Evolutionary conservation across 106 monocot species (phyloP).

Genomic region (Apostasia ramifera): DNA sequence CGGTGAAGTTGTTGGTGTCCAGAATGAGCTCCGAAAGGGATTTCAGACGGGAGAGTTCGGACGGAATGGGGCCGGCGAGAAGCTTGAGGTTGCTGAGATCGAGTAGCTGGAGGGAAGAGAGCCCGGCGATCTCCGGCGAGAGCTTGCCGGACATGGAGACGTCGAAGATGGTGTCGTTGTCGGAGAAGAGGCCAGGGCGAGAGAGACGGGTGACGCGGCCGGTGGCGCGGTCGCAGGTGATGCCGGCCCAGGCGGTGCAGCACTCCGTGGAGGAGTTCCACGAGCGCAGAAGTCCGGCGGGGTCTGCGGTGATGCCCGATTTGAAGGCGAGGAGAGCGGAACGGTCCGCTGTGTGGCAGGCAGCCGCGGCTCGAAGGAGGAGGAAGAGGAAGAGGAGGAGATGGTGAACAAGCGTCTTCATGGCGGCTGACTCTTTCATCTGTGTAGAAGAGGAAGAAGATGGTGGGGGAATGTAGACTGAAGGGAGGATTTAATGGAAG

Average conservation of each 20-base stretch:
- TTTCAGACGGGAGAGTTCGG: not conserved
- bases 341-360: slow-evolving; percentile 24
- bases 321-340: slow-evolving; percentile 34
- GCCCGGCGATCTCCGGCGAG: not conserved
- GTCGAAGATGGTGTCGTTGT: not conserved
- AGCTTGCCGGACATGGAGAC: slow-evolving; percentile 3
- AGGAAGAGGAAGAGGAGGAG: slow-evolving; percentile 3
- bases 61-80: slow-evolving; percentile 3
- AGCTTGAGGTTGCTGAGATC: slow-evolving; percentile 11
- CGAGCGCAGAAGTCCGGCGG: slow-evolving; percentile 37
- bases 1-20: slow-evolving; percentile 1
- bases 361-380: not conserved
- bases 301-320: slow-evolving; percentile 27
- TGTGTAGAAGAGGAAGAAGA: too few species aligned
- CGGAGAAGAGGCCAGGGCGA: too few species aligned
- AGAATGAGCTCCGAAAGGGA: not conserved
- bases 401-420: slow-evolving; percentile 1
- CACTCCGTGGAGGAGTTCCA: slow-evolving; percentile 17
- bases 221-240: too few species aligned
- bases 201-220: too few species aligned
- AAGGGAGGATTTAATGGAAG: too few species aligned
- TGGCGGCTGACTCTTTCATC: too few species aligned
- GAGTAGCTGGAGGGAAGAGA: not conserved
- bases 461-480: too few species aligned
- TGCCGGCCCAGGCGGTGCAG: too few species aligned